Evolutionary conservation across 768 basidiomycete species (phyloP).

Genomic region (Trametes cubensis): DNA sequence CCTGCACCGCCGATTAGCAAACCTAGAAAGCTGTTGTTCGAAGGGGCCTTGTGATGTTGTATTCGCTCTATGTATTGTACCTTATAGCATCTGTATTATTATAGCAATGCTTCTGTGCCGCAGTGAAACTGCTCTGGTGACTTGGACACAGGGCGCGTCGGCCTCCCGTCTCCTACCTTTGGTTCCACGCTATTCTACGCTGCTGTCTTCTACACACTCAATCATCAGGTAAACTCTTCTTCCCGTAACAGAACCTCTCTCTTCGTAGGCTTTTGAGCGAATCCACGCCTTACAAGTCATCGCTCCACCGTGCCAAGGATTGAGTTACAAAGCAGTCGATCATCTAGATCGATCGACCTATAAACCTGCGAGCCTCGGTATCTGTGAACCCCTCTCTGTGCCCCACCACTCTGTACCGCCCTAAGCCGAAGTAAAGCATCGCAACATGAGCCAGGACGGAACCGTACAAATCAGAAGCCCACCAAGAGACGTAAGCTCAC

Average conservation of each 20-base stretch:
- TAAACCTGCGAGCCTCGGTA: not conserved
- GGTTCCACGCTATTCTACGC: too few species aligned
- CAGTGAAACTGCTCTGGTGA: too few species aligned
- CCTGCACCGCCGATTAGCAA: conserved; percentile 41
- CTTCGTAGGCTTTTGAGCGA: not conserved
- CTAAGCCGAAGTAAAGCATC: not conserved
- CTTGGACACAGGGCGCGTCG: too few species aligned
- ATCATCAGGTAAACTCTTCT: not conserved
- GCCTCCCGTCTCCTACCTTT: not conserved
- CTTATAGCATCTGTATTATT: conserved; percentile 20
- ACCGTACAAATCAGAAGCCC: conserved; percentile 7
- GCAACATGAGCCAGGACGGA: conserved; percentile 6
- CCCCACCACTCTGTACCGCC: too few species aligned
- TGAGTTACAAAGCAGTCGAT: conserved; percentile 12
- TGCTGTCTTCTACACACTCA: too few species aligned
- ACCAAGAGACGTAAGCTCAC: not conserved
- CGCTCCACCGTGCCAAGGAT: not conserved
- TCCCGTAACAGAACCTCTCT: not conserved
- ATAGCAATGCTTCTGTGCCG: conserved; percentile 4
- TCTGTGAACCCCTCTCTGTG: not conserved
- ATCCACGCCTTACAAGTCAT: not conserved
- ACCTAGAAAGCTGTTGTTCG: conserved; percentile 43
- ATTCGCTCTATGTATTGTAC: conserved; percentile 14
- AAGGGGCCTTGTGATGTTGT: conserved; percentile 38
- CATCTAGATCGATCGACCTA: conserved; percentile 5